Evolutionary conservation across 129 eudicot genomes (phyloP), one percentile per base, ranked within the genome.

Genomic region (Centella asiatica): DNA sequence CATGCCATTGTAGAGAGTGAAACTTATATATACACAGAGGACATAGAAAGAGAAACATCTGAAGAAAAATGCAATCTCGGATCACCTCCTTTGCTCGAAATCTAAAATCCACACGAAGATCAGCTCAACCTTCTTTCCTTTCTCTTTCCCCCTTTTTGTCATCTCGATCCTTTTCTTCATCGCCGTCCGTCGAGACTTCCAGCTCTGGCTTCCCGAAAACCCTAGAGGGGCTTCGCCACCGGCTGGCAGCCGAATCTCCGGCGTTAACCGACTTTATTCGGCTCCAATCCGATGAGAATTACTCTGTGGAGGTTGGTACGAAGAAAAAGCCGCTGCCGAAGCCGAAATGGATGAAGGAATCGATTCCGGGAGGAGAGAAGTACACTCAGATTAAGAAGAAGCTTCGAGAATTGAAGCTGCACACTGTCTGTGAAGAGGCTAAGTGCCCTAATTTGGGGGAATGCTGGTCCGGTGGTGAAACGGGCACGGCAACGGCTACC

Each of bases 391-490:
- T 85, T 15, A 85, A 85, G 67, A 85, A 75, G 74, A 85, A 85
- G 74, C 52, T 85, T 49, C 70, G 89, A 76, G 97, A 89, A 31
- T 65, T 80, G 80, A 89, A 85, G 57, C 80, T 85, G 49, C 94
- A 90, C 49, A 90, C 98, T 12, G 98, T 90, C 48, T 90, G 98
- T 47, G 98, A 90, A 53, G 95, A 90, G 71, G 98, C 98, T 0
- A 81, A 79, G 72, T 90, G 94, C 65, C 98, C 98, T 2, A 90
- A 87, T 81, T 87, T 90, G 70, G 98, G 98, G 3, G 98, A 86
- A 72, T 90, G 98, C 62, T 90, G 98, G 98, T 87, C 95, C 7
- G 98, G 98, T 49, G 98, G 98, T 9, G 88, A 90, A 51, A 90
- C 98, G 9, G 98, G 95, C 42, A 87, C 98, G 12, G 98, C 98